Evolutionary conservation across 1,139 yeast genomes (phyloP), one percentile per base, ranked within the genome.

Genomic region (Pichia sp.): DNA sequence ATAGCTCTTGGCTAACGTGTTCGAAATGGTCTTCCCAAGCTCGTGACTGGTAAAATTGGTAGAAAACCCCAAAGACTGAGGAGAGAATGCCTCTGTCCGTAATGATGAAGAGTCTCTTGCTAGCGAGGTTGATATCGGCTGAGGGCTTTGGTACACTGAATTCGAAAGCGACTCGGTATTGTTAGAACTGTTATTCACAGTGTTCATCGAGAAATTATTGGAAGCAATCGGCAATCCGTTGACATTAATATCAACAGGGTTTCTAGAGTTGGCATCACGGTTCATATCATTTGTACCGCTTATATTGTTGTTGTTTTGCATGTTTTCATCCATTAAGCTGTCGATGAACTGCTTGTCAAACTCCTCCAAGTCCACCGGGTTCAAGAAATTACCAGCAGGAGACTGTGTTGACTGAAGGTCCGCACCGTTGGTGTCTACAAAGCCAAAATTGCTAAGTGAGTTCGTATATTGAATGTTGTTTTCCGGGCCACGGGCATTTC

Each of bases 51-150:
- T 27, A 38, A 41, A 51, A 41, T 42, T 46, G 7, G 51, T 53
- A 56, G 62, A 52, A 58, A 61, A 57, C 60, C 60, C 55, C 10
- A 56, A 47, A 4, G 64, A 55, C 27, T 60, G 62, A 2, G 70
- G 71, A 24, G 71, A 66, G 33, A 66, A 62, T 41, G 66, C 61
- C 30, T 61, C 65, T n/a, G 57, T 48, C 50, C 58, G 60, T 10
- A 54, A 55, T 3, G 44, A 38, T 12, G 50, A 34, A 6, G 52
- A 6, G 30, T 45, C 46, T 16, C 43, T 50, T 6, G 36, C 41
- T 6, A 51, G 49, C 36, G 50, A 60, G 48, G 20, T 49, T 20
- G 42, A 60, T 50, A 54, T 49, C 27, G 49, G 62, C 51, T 24
- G 53, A 16, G 40, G 63, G 53, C 55, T 54, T 41, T 46, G 51